Conservation (phyloP, 371 early-diverging fungal species). For the Apophysomyces elegans region DNA sequence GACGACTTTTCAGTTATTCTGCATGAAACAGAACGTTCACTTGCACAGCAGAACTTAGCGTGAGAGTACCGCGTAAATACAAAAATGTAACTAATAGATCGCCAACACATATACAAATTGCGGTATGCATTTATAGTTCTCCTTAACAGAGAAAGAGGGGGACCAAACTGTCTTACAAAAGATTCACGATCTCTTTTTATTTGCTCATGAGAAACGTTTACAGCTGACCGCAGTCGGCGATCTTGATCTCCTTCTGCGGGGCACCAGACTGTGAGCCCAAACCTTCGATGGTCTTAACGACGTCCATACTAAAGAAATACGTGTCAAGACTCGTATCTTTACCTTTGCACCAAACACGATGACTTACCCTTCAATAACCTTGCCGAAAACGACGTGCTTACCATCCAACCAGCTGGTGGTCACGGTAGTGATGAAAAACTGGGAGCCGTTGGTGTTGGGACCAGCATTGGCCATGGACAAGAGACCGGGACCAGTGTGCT, state of each 20-base stretch:
- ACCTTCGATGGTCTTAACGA: conserved; percentile 79
- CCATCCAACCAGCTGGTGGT: conserved; percentile 94
- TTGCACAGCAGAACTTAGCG: too few relatives aligned
- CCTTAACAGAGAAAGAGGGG: too few relatives aligned
- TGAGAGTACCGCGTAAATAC: too few relatives aligned
- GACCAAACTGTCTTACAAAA: neutral
- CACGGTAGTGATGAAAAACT: conserved; percentile 97
- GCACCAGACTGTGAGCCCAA: conserved; percentile 66
- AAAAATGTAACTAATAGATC: too few relatives aligned
- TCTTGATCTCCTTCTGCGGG: conserved; percentile 57
- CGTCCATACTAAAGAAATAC: conserved; percentile 46
- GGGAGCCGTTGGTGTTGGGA: conserved; percentile 95
- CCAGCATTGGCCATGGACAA: conserved; percentile 98
- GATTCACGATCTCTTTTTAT: neutral
- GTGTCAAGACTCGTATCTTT: neutral
- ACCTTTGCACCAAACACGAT: neutral
- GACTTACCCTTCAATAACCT: conserved; percentile 78
- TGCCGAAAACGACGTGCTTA: conserved; percentile 99
- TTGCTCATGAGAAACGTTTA: conserved; percentile 24
- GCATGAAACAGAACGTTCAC: too few relatives aligned
- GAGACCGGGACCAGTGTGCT: conserved; percentile 89
- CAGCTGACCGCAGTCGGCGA: conserved; percentile 74
- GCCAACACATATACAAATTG: too few relatives aligned
- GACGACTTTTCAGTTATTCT: too few relatives aligned
- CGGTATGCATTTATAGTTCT: too few relatives aligned